Conservation (phyloP, 805 yeast genomes). For the Saccharomyces eubayanus region DNA sequence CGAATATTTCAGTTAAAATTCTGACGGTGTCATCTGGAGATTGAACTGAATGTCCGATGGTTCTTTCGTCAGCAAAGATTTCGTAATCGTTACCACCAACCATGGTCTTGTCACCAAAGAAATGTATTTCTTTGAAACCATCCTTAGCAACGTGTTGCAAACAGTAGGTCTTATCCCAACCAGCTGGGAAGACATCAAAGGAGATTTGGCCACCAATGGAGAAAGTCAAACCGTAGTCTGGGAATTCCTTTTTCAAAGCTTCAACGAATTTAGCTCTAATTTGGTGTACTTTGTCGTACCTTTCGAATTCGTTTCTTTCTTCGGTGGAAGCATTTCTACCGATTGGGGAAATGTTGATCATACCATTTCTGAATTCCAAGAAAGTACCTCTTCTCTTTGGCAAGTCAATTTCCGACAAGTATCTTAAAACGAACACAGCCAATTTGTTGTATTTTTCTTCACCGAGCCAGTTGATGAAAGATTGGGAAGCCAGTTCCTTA, state of each 20-base stretch:
- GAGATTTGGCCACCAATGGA: constrained; percentile 99
- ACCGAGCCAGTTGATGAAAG: constrained; percentile 93
- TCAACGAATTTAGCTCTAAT: constrained; percentile 78
- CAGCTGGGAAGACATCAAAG: constrained; percentile 98
- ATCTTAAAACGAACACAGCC: constrained; percentile 74
- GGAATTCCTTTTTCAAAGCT: constrained; percentile 75
- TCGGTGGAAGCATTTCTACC: constrained; percentile 96
- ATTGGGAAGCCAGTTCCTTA: constrained; percentile 79
- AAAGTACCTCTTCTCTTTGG: constrained; percentile 99
- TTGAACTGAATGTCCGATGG: constrained; percentile 90
- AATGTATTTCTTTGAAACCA: constrained; percentile 81
- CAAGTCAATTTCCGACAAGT: constrained; percentile 76
- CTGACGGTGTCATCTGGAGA: constrained; percentile 82
- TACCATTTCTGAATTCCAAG: constrained; percentile 97
- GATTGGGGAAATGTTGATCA: constrained; percentile 95
- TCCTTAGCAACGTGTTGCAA: constrained; percentile 84
- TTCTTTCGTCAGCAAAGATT: constrained; percentile 85
- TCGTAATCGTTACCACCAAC: constrained; percentile 98
- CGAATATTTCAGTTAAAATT: constrained; percentile 76
- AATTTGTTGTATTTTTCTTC: constrained; percentile 87
- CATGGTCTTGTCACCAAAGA: constrained; percentile 97
- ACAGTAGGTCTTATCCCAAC: constrained; percentile 99
- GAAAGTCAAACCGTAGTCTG: constrained; percentile 81
- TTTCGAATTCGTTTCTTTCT: constrained; percentile 90
- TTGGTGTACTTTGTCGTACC: constrained; percentile 68